Evolutionary conservation across 2,329 filamentous ascomycete genomes (phyloP).

Genomic region (Chrysoporthe puriensis): DNA sequence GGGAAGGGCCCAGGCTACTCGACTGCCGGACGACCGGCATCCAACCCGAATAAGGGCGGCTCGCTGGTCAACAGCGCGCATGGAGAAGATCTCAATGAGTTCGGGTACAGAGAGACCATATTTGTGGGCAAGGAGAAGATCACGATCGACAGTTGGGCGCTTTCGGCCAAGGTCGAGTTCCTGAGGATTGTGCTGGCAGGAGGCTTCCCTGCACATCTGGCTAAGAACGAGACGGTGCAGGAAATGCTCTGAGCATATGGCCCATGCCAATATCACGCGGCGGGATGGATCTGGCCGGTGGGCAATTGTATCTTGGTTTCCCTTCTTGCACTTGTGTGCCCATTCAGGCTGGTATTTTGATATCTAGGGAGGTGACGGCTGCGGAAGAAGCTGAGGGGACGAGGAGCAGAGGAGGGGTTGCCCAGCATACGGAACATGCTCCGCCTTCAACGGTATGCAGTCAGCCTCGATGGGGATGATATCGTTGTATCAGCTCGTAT

Average conservation of each 20-base stretch:
- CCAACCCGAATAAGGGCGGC: slow-evolving; percentile 48
- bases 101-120: slow-evolving; percentile 58
- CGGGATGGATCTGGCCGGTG: background rate
- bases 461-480: background rate
- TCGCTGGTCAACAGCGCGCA: slow-evolving; percentile 46
- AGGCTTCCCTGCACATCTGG: slow-evolving; percentile 46
- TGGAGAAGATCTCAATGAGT: slow-evolving; percentile 48
- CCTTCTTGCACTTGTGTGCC: background rate
- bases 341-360: slow-evolving; percentile 15
- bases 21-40: slow-evolving; percentile 47
- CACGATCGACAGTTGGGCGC: slow-evolving; percentile 55
- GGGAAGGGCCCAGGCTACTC: slow-evolving; percentile 60
- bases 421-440: background rate
- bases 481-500: background rate
- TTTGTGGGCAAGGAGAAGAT: slow-evolving; percentile 50
- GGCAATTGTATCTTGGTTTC: background rate
- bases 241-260: slow-evolving; percentile 38
- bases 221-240: slow-evolving; percentile 44
- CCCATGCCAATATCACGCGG: background rate
- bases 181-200: slow-evolving; percentile 53
- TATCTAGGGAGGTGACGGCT: background rate
- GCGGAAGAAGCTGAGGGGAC: background rate
- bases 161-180: slow-evolving; percentile 52
- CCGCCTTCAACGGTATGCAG: background rate
- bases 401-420: background rate